Conservation (phyloP, 495 filamentous ascomycete species). For the Trypethelium eluteriae region DNA sequence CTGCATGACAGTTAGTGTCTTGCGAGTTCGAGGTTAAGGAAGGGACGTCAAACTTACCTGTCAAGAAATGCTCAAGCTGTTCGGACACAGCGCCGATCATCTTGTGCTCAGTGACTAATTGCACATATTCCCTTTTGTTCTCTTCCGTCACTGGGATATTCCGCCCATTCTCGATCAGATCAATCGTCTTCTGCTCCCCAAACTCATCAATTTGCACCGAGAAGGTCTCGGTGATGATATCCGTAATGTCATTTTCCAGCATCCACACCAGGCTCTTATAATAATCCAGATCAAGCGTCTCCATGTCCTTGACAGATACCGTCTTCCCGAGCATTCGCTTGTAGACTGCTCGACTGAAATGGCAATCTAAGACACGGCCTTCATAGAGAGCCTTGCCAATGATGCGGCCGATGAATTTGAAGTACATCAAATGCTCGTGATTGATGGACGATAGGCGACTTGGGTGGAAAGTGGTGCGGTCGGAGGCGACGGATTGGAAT, state of each 20-base stretch:
- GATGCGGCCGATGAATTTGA: conserved; percentile 98
- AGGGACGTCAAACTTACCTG: conserved; percentile 49
- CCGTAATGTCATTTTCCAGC: conserved; percentile 97
- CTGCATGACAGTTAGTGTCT: conserved; percentile 39
- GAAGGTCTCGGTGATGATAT: conserved; percentile 96
- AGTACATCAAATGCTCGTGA: conserved; percentile 92
- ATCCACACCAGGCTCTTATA: conserved; percentile 99
- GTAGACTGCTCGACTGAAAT: conserved; percentile 98
- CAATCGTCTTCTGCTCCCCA: conserved; percentile 77
- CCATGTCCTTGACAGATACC: conserved; percentile 98
- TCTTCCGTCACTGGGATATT: conserved; percentile 93
- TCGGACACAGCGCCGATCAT: conserved; percentile 84
- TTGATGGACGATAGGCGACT: conserved; percentile 91
- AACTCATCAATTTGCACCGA: conserved; percentile 89
- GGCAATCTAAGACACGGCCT: conserved; percentile 90
- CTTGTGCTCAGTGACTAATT: conserved; percentile 86
- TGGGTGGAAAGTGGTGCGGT: conserved; percentile 97
- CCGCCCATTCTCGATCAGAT: conserved; percentile 77
- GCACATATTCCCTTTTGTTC: conserved; percentile 97
- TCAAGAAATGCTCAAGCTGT: conserved; percentile 91
- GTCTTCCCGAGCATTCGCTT: conserved; percentile 90
- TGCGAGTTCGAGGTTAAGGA: not conserved
- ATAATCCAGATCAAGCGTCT: conserved; percentile 95
- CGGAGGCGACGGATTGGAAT: conserved; percentile 93
- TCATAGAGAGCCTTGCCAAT: conserved; percentile 99